Evolutionary conservation across 2,329 filamentous ascomycete genomes (phyloP), one percentile per base, ranked within the genome.

Genomic region (Claviceps maximensis): DNA sequence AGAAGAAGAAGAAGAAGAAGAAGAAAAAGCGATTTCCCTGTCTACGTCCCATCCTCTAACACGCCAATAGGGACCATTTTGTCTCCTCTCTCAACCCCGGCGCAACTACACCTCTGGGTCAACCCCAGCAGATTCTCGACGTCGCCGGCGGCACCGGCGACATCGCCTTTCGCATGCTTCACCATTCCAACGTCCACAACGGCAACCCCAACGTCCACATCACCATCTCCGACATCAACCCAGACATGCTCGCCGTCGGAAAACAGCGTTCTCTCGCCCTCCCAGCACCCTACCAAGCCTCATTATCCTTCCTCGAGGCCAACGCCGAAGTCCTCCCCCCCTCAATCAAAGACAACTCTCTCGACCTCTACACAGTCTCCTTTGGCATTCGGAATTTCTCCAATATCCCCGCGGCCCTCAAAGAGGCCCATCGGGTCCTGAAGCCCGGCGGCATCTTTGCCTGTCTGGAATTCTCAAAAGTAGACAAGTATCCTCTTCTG

Each of bases 341-440:
- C 2, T 69, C 70, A 19, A 79, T 96, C 53, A 76, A 83, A 2
- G 75, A 80, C 61, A 76, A 78, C 63, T 86, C 79, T n/a, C 76
- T 97, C 53, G 93, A 98, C 67, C 77, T 98, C 5, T 98, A 98
- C 73, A 98, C 93, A 0, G 93, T 98, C 3, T 89, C 91, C 0
- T 98, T 98, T 64, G 93, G 93, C 33, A 97, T 98, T 66, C 80
- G 93, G 50, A 98, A 98, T 71, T 98, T 98, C 71, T 93, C 88
- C 53, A 83, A 95, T 71, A 95, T 96, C 65, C 83, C 87, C 48
- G 79, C 79, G 0, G 94, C 91, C 0, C 72, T 98, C 54, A 72
- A 76, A 38, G 90, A 97, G 66, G 93, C 93, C 0, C 83, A 84
- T 69, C 82, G 93, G 7, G 89, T 97, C 2, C 76, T 98, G 31